Evolutionary conservation across 1,284 basidiomycete species (phyloP).

Genomic region (Leccinum griseonigrum): DNA sequence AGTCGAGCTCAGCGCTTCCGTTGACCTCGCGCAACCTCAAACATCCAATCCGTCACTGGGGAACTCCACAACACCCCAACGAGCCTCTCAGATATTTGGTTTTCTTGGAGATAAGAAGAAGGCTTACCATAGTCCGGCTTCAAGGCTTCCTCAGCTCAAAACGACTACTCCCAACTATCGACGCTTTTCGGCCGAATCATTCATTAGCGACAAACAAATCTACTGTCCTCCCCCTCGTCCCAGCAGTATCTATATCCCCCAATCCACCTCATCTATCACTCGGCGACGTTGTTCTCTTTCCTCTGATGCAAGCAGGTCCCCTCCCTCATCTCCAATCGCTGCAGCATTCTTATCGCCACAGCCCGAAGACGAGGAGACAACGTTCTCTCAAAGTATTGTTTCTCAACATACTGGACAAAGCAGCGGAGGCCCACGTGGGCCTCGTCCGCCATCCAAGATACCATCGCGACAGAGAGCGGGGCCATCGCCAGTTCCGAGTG

Average conservation of each 20-base stretch:
- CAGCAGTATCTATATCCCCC: slow-evolving; percentile 19
- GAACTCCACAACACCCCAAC: slow-evolving; percentile 50
- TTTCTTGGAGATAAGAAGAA: slow-evolving; percentile 53
- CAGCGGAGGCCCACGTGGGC: slow-evolving; percentile 13
- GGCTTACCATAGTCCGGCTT: slow-evolving; percentile 33
- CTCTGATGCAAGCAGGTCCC: slow-evolving; percentile 16
- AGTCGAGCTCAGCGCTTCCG: slow-evolving; percentile 59
- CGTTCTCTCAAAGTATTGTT: background rate
- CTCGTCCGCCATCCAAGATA: slow-evolving; percentile 15
- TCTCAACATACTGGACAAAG: slow-evolving; percentile 19
- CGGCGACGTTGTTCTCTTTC: slow-evolving; percentile 14
- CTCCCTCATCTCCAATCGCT: slow-evolving; percentile 7
- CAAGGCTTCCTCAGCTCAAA: slow-evolving; percentile 34
- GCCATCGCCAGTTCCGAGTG: slow-evolving; percentile 1
- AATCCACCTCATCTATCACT: slow-evolving; percentile 11
- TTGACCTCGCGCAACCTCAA: slow-evolving; percentile 36
- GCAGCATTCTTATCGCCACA: slow-evolving; percentile 1
- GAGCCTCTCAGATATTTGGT: slow-evolving; percentile 66
- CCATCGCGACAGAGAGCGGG: slow-evolving; percentile 15
- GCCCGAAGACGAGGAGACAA: slow-evolving; percentile 1
- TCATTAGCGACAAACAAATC: slow-evolving; percentile 24
- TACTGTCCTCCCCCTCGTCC: slow-evolving; percentile 17
- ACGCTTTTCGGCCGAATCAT: slow-evolving; percentile 30
- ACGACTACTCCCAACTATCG: slow-evolving; percentile 21
- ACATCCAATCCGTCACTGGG: slow-evolving; percentile 26